phyloP scores from a whole-genome alignment of 176 grass and related monocot species.

The Musa troglodytarum region DNA sequence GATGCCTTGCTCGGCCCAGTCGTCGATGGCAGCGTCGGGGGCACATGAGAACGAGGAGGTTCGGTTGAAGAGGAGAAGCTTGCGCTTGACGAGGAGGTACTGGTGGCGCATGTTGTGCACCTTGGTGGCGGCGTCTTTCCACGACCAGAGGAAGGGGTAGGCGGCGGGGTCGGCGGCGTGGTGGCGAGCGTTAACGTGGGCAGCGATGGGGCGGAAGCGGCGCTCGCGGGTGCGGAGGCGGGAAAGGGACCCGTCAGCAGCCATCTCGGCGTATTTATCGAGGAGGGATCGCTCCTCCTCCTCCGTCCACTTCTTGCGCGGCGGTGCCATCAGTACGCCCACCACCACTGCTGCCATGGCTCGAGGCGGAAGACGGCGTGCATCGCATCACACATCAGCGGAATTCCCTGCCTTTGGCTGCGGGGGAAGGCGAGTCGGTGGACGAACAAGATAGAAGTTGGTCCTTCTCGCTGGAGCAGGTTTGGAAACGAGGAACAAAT shows the following conservation, averaged over 20 bases:
- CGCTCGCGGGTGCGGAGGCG: slow-evolving; percentile 10
- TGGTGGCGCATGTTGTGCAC: slow-evolving; percentile 22
- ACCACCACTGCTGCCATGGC: not conserved
- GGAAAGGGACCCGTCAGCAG: slow-evolving; percentile 6
- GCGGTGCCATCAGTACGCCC: not conserved
- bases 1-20: slow-evolving; percentile 6
- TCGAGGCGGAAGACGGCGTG: not conserved
- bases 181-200: slow-evolving; percentile 13
- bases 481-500: not conserved
- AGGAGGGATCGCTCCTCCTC: slow-evolving; percentile 21
- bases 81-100: slow-evolving; percentile 23
- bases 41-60: not conserved
- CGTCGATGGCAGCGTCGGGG: not conserved
- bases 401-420: not conserved
- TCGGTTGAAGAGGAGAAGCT: not conserved
- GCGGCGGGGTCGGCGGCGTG: slow-evolving; percentile 5
- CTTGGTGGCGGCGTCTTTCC: slow-evolving; percentile 23
- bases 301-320: slow-evolving; percentile 27
- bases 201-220: slow-evolving; percentile 9
- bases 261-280: slow-evolving; percentile 17
- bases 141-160: slow-evolving; percentile 18
- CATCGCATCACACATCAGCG: not conserved
- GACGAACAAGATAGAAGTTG: not conserved
- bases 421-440: not conserved
- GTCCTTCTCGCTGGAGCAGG: not conserved